A percentile compares a stretch with the other conserved stretches of the same genome.
These are phyloP conservation scores for Trametes maxima DNA, from an alignment of 768 basidiomycete genomes.

Conservation along the genomic window DNA sequence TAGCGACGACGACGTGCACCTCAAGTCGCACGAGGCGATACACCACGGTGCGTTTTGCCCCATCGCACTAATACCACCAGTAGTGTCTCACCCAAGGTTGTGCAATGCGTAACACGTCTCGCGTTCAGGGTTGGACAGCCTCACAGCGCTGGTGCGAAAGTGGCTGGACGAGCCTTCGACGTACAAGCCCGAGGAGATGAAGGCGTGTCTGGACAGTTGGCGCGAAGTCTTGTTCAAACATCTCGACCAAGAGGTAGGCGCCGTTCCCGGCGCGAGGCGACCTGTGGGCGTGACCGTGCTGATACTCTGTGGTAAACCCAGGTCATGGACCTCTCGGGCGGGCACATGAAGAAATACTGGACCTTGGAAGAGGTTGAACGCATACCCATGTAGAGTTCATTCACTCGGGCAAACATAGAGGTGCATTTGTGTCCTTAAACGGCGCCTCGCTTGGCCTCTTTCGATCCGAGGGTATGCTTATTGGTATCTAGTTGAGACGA, in stretches of 20 bases:
- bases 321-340: conserved; percentile 52
- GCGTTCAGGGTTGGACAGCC: conserved; percentile 45
- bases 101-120: neutral
- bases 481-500: too few relatives aligned
- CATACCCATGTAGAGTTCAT: conserved; percentile 32
- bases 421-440: neutral
- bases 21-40: conserved; percentile 54
- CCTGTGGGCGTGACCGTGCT: neutral
- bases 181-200: conserved; percentile 55
- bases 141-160: conserved; percentile 42
- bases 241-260: conserved; percentile 56
- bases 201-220: conserved; percentile 50
- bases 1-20: conserved; percentile 44
- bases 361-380: conserved; percentile 47
- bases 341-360: conserved; percentile 57
- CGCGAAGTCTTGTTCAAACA: conserved; percentile 52
- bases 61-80: too few relatives aligned
- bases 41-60: conserved; percentile 44
- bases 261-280: neutral
- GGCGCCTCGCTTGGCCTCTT: neutral
- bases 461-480: neutral
- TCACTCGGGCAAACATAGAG: neutral
- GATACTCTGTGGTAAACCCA: conserved; percentile 23
- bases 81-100: neutral
- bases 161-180: conserved; percentile 46